phyloP scores from a whole-genome alignment of 148 eudicot genomes.

The Agrostemma githago region DNA sequence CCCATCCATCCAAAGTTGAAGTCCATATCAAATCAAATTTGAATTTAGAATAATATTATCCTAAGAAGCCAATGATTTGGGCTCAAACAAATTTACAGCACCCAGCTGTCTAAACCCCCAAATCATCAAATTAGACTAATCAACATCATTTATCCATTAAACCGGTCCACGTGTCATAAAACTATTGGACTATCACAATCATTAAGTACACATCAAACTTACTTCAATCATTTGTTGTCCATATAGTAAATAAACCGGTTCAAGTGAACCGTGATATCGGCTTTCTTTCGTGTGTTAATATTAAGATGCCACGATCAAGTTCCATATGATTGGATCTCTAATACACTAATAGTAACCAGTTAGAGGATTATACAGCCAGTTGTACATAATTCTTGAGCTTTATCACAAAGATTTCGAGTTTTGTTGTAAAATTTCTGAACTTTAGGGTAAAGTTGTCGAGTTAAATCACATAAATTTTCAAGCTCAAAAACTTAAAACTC shows the following conservation, averaged over 20 bases:
- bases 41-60: not conserved
- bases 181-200: slow-evolving; percentile 9
- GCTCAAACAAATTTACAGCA: slow-evolving; percentile 13
- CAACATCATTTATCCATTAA: slow-evolving; percentile 7
- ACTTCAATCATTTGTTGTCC: slow-evolving; percentile 17
- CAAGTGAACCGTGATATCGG: not conserved
- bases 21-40: not conserved
- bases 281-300: slow-evolving; percentile 14
- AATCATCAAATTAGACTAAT: slow-evolving; percentile 1
- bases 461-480: no score
- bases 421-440: no score
- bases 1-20: not conserved
- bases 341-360: no score
- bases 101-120: slow-evolving; percentile 14
- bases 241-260: not conserved
- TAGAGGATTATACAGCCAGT: no score
- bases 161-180: not conserved
- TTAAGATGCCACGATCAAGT: slow-evolving; percentile 17
- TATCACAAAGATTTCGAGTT: no score
- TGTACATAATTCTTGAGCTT: no score
- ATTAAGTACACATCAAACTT: slow-evolving; percentile 12
- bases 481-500: no score
- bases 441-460: no score
- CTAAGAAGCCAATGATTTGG: slow-evolving; percentile 13
- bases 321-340: not conserved